Base-by-base conservation (phyloP, 352 stramenopile genomes). In the Phytophthora niederhauseri region DNA sequence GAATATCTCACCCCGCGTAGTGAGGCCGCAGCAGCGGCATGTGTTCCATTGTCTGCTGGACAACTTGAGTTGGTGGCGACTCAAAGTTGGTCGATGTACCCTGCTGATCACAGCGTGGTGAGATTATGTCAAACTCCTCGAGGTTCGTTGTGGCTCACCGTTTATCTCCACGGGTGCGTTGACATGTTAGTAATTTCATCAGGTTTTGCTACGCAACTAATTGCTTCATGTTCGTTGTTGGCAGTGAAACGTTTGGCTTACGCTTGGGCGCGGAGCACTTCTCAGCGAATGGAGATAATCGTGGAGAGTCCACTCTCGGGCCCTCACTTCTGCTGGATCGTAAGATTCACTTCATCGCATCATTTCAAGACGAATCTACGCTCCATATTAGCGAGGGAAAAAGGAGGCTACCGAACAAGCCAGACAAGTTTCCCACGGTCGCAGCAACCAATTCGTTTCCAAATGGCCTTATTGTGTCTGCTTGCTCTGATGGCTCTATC, bases 1-100 rank as follows among this genome's bases (percentile, higher is more conserved):
- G 81, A 88, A 45, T 92, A 92, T 61, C 68, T 94, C 15, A 94
- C 86, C 4, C 86, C 86, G 43, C 78, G 86, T 12, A 89, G 79
- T 2, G 67, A 73, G 22, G 57, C 73, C 26, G 82, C 86, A 4
- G 60, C 75, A 17, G 69, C 60, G 6, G 73, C 80, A 1, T 89
- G 75, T 31, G 73, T 94, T 8, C 71, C 81, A 17, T 63, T 94
- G 22, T 92, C 84, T 3, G 64, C 79, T 17, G 73, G 68, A 3
- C 72, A 92, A 26, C 72, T 94, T 5, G 57, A 62, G 12, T 57
- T 71, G 14, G 61, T 94, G 2, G 61, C 73, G 3, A 80, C 84
- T 43, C 78, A 87, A 51, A 82, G 64, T 20, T 85, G 70, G 31
- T 70, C 79, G 41, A 74, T 90, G 43, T 93, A 83, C 55, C 85